Conservation (phyloP, 495 filamentous ascomycete species). For the Aeminium ludgeri region DNA sequence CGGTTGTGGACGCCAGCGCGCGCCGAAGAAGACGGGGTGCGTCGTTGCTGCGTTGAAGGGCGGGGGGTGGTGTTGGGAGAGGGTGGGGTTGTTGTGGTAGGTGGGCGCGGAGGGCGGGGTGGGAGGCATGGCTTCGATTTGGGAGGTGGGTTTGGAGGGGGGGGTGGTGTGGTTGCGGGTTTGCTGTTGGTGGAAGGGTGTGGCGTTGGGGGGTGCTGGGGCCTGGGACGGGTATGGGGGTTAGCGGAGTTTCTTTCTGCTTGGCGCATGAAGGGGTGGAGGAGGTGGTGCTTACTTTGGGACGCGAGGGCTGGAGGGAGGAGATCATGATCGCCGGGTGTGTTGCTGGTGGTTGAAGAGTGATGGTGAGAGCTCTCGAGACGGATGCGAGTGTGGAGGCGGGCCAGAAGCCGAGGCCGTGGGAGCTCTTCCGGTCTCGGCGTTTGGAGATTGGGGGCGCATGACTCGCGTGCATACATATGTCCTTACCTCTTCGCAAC, state of each 20-base stretch:
- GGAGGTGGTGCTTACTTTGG: constrained; percentile 14
- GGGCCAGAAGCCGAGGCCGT: no score
- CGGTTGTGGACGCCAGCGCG: constrained; percentile 19
- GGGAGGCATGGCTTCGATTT: constrained; percentile 26
- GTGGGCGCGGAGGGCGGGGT: background rate
- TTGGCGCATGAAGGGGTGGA: background rate
- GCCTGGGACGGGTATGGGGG: no score
- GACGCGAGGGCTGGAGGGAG: constrained; percentile 21
- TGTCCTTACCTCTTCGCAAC: no score
- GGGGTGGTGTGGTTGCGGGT: constrained; percentile 10
- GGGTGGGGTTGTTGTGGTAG: background rate
- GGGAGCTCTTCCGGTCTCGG: no score
- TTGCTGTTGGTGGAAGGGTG: constrained; percentile 16
- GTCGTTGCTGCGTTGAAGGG: constrained; percentile 22
- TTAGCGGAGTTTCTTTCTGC: constrained; percentile 4
- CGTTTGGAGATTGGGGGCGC: no score
- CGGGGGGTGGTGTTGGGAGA: background rate
- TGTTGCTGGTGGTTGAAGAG: background rate
- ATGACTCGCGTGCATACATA: no score
- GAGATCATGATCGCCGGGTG: constrained; percentile 19
- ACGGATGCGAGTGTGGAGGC: constrained; percentile 18
- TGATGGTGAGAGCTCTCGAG: background rate
- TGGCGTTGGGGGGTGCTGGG: constrained; percentile 4
- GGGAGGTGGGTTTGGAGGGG: constrained; percentile 5
- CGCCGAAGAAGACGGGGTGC: constrained; percentile 29